Evolutionary conservation across 345 rosid species (phyloP).

Genomic region (Gossypium australe): DNA sequence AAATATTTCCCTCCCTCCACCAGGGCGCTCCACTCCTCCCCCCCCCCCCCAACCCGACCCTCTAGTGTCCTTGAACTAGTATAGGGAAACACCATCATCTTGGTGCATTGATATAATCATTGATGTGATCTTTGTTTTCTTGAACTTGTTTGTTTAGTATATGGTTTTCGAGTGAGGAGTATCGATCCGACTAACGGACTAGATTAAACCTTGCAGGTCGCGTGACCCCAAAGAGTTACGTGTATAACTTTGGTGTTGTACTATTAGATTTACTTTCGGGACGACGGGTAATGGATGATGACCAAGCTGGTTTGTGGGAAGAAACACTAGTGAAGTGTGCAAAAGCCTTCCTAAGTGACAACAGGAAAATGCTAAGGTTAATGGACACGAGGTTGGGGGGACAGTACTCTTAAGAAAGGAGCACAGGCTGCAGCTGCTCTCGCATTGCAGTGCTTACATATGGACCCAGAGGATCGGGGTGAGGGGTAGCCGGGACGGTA

Average conservation of each 20-base stretch:
- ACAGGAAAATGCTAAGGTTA: not conserved
- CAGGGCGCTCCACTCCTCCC: too few species aligned
- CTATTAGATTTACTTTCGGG: not conserved
- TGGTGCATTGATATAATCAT: not conserved
- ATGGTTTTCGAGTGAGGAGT: not conserved
- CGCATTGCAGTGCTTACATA: not conserved
- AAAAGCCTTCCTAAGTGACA: not conserved
- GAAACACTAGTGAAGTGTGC: not conserved
- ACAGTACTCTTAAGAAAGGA: not conserved
- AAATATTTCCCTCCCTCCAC: too few species aligned
- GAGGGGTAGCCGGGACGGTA: too few species aligned
- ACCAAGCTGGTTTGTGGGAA: not conserved
- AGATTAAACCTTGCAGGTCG: not conserved
- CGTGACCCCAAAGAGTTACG: not conserved
- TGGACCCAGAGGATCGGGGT: not conserved
- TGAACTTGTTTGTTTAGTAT: too few species aligned
- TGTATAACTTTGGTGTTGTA: not conserved
- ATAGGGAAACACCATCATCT: not conserved
- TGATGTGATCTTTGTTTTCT: not conserved
- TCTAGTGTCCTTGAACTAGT: too few species aligned
- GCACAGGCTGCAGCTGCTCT: not conserved
- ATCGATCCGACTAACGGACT: not conserved
- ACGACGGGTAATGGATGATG: not conserved
- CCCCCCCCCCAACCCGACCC: too few species aligned
- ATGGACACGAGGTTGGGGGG: not conserved